Evolutionary conservation across 148 eudicot genomes (phyloP).

Genomic region (Camellia sinensis): DNA sequence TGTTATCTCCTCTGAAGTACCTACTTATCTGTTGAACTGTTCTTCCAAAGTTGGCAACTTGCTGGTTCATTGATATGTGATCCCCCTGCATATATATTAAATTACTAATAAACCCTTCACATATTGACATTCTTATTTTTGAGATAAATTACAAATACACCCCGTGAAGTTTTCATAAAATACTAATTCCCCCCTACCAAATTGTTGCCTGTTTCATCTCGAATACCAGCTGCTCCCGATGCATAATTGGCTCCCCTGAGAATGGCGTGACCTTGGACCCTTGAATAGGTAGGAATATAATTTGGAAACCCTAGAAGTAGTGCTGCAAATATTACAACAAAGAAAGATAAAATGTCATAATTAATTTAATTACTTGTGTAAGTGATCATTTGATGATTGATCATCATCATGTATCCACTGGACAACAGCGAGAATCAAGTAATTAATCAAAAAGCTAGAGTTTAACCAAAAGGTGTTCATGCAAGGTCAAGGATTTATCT

Average conservation of each 20-base stretch:
- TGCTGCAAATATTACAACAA: constrained; percentile 37
- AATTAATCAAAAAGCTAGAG: too few species aligned
- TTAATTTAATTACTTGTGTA: background rate
- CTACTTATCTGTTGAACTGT: constrained; percentile 47
- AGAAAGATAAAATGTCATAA: background rate
- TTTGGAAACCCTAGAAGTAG: constrained; percentile 68
- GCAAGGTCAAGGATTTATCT: too few species aligned
- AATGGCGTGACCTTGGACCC: constrained; percentile 34
- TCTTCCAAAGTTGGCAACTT: constrained; percentile 57
- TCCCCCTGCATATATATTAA: constrained; percentile 44
- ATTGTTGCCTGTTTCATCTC: constrained; percentile 82
- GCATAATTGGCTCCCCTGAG: constrained; percentile 68
- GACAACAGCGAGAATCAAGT: too few species aligned
- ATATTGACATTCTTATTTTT: too few species aligned
- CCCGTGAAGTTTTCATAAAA: too few species aligned
- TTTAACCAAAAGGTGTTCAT: too few species aligned
- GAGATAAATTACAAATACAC: too few species aligned
- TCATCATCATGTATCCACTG: too few species aligned
- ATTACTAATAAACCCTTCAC: too few species aligned
- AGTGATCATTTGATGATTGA: too few species aligned
- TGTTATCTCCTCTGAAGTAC: constrained; percentile 48
- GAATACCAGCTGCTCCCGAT: constrained; percentile 86
- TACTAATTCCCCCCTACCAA: constrained; percentile 31
- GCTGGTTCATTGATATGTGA: constrained; percentile 70
- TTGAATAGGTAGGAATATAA: constrained; percentile 64